Conservation (phyloP, 2,329 filamentous ascomycete genomes). For the Laburnicola sp. region DNA sequence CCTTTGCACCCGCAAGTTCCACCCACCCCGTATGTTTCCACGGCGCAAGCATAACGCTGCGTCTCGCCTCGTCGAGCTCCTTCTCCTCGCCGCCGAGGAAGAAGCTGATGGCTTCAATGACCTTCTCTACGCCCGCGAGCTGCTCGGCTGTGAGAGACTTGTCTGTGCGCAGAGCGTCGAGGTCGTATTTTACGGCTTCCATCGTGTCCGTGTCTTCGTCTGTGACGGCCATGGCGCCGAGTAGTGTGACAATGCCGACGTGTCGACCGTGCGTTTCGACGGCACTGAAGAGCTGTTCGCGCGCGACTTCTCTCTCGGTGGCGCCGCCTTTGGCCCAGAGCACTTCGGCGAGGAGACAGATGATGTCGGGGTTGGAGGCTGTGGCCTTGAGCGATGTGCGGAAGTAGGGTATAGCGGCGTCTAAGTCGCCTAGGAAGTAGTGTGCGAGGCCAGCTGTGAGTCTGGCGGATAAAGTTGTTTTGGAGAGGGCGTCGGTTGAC, state of each 20-base stretch:
- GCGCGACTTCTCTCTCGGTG: constrained; percentile 72
- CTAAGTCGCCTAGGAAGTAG: constrained; percentile 69
- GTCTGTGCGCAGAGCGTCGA: constrained; percentile 71
- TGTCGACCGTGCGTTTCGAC: constrained; percentile 76
- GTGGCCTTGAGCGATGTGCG: constrained; percentile 78
- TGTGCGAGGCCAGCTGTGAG: constrained; percentile 82
- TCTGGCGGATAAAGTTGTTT: constrained; percentile 79
- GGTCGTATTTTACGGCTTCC: constrained; percentile 77
- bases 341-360: constrained; percentile 86
- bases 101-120: constrained; percentile 74
- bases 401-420: constrained; percentile 77
- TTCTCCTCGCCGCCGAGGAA: constrained; percentile 54
- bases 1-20: constrained; percentile 62
- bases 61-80: constrained; percentile 67
- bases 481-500: constrained; percentile 65
- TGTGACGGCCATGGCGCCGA: constrained; percentile 81
- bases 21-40: constrained; percentile 80
- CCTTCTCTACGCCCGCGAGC: constrained; percentile 69
- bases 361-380: constrained; percentile 74
- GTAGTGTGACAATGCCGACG: constrained; percentile 74
- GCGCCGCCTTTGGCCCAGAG: constrained; percentile 86
- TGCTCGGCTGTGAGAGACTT: constrained; percentile 65
- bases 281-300: constrained; percentile 77
- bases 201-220: constrained; percentile 78
- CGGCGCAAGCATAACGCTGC: constrained; percentile 79